phyloP scores from a whole-genome alignment of 139 green algal species.

The Micromonas pusilla region DNA sequence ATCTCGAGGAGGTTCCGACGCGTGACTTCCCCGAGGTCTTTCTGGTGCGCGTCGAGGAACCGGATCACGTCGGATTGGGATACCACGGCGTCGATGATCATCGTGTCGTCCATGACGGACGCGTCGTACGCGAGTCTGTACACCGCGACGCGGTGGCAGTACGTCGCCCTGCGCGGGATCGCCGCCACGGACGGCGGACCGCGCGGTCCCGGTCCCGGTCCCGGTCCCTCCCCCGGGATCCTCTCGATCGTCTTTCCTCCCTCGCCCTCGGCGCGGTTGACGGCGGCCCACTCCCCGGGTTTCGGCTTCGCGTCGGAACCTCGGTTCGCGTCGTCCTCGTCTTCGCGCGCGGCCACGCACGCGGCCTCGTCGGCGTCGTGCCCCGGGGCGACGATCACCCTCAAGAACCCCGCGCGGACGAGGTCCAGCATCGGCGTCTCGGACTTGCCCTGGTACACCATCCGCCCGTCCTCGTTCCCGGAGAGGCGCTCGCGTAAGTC shows the following conservation, averaged over 20 bases:
- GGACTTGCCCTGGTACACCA: not conserved
- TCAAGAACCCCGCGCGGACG: not conserved
- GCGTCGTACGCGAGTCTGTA: constrained; percentile 1
- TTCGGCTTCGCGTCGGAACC: too few relatives aligned
- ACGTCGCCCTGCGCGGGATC: not conserved
- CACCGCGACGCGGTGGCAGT: not conserved
- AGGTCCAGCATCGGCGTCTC: not conserved
- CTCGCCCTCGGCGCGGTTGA: too few relatives aligned
- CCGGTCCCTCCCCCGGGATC: too few relatives aligned
- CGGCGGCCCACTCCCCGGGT: too few relatives aligned
- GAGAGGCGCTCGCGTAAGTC: not conserved
- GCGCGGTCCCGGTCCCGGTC: not conserved
- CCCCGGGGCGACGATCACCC: not conserved
- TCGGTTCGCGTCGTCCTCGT: too few relatives aligned
- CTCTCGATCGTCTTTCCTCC: too few relatives aligned
- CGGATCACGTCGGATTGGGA: constrained; percentile 2
- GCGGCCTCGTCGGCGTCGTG: too few relatives aligned
- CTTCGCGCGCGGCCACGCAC: too few relatives aligned
- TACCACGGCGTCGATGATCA: constrained; percentile 5
- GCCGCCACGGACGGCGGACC: not conserved
- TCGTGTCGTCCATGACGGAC: not conserved
- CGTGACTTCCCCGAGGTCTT: not conserved
- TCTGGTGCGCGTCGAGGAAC: not conserved
- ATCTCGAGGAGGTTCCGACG: not conserved
- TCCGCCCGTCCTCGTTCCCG: not conserved